A percentile compares a stretch with the other conserved stretches of the same genome.
These are phyloP conservation scores for Eucalyptus albens DNA, from an alignment of 345 rosid genomes.

Conservation along the genomic window DNA sequence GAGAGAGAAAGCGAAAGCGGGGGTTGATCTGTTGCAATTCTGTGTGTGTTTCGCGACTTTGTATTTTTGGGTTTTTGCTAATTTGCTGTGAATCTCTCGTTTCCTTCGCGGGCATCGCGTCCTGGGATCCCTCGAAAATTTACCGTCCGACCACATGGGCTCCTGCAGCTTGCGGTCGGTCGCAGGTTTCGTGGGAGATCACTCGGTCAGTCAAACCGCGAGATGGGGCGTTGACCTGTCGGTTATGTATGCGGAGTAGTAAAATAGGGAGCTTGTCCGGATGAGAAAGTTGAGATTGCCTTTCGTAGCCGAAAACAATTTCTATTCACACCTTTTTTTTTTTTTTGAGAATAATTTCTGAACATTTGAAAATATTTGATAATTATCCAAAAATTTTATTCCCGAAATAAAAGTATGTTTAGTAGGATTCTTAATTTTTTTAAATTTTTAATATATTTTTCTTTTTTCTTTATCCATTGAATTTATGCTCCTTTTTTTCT, in stretches of 20 bases:
- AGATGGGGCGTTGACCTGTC: neutral
- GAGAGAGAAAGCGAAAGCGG: neutral
- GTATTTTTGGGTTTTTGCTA: neutral
- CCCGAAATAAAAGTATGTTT: rapidly evolving
- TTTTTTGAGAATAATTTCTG: too few species aligned
- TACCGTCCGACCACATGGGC: neutral
- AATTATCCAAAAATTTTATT: too few species aligned
- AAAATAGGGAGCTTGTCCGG: neutral
- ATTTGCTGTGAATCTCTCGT: neutral
- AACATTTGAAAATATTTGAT: too few species aligned
- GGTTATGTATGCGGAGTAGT: neutral
- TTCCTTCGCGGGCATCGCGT: neutral
- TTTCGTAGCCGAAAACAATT: rapidly evolving
- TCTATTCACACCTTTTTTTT: too few species aligned
- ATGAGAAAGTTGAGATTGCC: neutral
- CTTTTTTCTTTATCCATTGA: too few species aligned
- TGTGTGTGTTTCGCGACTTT: neutral
- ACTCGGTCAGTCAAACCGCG: neutral
- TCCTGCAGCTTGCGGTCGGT: neutral
- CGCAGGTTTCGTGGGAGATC: neutral
- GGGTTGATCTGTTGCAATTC: neutral
- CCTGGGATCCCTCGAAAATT: neutral
- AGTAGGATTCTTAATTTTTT: too few species aligned
- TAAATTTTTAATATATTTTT: too few species aligned
- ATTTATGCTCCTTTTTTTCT: too few species aligned